These are phyloP conservation scores for Kokia cookei DNA, from an alignment of 441 rosid species.

Conservation along the genomic window DNA sequence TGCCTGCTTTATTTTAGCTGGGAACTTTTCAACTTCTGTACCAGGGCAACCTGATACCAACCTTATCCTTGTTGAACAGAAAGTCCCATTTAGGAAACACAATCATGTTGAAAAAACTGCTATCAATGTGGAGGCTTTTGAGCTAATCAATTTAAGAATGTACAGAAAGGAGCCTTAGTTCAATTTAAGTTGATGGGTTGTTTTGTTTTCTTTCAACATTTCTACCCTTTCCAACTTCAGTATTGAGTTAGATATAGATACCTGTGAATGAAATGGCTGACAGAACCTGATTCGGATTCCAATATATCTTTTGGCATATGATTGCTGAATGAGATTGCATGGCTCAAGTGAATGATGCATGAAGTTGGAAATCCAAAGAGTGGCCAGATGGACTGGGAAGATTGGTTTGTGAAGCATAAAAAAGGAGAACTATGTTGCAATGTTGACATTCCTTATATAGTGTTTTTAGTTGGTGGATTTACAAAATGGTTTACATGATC, in stretches of 20 bases:
- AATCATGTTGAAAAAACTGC: slow-evolving; percentile 31
- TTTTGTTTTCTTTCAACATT: background rate
- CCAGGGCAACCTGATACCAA: slow-evolving; percentile 27
- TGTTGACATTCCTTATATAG: background rate
- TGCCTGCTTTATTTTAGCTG: slow-evolving; percentile 11
- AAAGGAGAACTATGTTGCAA: background rate
- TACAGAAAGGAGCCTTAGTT: slow-evolving; percentile 22
- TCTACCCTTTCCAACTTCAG: background rate
- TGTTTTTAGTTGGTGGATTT: background rate
- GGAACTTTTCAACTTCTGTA: slow-evolving; percentile 14
- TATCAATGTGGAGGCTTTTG: slow-evolving; percentile 32
- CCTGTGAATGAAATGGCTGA: background rate
- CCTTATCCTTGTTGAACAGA: slow-evolving; percentile 34
- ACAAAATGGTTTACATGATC: background rate
- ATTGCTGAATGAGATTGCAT: background rate
- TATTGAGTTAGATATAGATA: background rate
- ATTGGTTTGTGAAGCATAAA: background rate
- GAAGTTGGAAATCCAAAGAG: slow-evolving; percentile 10
- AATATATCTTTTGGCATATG: background rate
- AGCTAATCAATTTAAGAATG: slow-evolving; percentile 37
- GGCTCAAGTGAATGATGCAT: background rate
- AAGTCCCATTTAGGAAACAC: slow-evolving; percentile 22
- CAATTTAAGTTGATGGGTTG: slow-evolving; percentile 10
- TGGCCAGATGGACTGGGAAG: background rate
- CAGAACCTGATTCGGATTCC: background rate